A percentile compares a stretch with the other conserved stretches of the same genome.
phyloP scores from a whole-genome alignment of 179 eudicot species.

The Pouteria campechiana region DNA sequence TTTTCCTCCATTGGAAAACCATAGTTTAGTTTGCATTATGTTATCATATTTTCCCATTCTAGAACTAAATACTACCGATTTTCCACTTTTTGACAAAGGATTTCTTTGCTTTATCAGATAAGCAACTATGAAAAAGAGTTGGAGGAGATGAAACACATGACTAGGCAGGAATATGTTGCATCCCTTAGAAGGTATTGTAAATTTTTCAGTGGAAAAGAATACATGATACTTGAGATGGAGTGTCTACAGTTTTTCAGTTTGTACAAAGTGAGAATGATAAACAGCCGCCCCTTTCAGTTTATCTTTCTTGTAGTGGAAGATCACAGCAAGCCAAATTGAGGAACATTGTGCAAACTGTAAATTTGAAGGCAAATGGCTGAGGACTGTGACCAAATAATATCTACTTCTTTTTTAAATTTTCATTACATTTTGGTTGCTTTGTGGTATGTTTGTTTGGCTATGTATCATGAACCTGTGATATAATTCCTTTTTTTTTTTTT shows the following conservation, averaged over 20 bases:
- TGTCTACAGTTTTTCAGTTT: too few relatives aligned
- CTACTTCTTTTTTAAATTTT: too few relatives aligned
- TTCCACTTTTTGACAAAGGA: neutral
- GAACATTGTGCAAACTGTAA: too few relatives aligned
- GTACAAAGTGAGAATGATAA: too few relatives aligned
- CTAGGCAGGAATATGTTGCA: slow-evolving; percentile 89
- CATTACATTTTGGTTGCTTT: too few relatives aligned
- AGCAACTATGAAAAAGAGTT: slow-evolving; percentile 79
- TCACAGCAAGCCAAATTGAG: too few relatives aligned
- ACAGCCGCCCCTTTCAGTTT: too few relatives aligned
- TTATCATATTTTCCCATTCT: neutral
- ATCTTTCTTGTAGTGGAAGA: too few relatives aligned
- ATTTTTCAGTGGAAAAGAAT: neutral
- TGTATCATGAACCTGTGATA: neutral
- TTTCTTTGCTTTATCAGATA: slow-evolving; percentile 20
- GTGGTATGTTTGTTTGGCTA: too few relatives aligned
- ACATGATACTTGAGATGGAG: too few relatives aligned
- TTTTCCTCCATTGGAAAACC: neutral
- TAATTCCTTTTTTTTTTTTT: neutral
- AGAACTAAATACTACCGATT: neutral
- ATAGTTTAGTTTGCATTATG: neutral
- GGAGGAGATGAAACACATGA: slow-evolving; percentile 94
- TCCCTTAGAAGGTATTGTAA: slow-evolving; percentile 61
- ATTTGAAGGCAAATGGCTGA: too few relatives aligned
- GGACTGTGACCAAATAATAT: too few relatives aligned